Percentiles rank a stretch among this genome's conserved stretches.
These are phyloP conservation scores for Hordeum vulgare DNA, from an alignment of 176 grass and related monocot species.

Conservation along the genomic window MorexV3_pseudomolecules_assembly NC_058521.1:25451688-25452187, in stretches of 20 bases:
- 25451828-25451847: constrained; percentile 41
- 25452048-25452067: constrained; percentile 54
- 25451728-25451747: constrained; percentile 49
- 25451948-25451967: constrained; percentile 44
- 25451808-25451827: constrained; percentile 59
- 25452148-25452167: constrained; percentile 88
- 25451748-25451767: constrained; percentile 53
- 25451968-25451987: constrained; percentile 45
- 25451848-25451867: constrained; percentile 50
- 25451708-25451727: constrained; percentile 49
- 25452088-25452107: constrained; percentile 79
- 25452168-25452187: constrained; percentile 84
- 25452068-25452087: constrained; percentile 52
- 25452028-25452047: constrained; percentile 39
- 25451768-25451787: constrained; percentile 51
- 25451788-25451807: constrained; percentile 64
- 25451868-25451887: constrained; percentile 48
- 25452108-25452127: constrained; percentile 48
- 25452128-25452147: constrained; percentile 65
- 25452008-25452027: constrained; percentile 40
- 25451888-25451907: constrained; percentile 40
- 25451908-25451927: constrained; percentile 46
- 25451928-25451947: constrained; percentile 41
- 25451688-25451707: constrained; percentile 38
- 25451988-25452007: constrained; percentile 39